Conservation (phyloP, 257 asterid genomes). For the Linaria vulgaris region DNA sequence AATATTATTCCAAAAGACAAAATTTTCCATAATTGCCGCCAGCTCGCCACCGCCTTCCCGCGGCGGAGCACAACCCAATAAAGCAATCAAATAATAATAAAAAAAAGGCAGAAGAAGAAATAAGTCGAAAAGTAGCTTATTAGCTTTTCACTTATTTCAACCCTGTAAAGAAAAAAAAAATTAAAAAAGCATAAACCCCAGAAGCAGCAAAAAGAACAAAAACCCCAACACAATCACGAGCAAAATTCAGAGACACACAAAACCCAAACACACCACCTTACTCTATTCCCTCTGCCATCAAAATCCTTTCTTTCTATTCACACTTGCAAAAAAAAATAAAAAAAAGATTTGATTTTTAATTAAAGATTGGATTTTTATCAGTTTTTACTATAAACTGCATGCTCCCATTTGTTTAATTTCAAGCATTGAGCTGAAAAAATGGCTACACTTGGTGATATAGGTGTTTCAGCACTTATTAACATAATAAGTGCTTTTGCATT, state of each 20-base stretch:
- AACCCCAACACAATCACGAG: background rate
- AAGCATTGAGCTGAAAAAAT: slow-evolving; percentile 26
- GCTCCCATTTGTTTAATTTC: background rate
- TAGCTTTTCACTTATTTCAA: slow-evolving; percentile 3
- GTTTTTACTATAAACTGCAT: too few species aligned
- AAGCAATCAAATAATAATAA: background rate
- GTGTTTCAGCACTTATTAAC: slow-evolving; percentile 73
- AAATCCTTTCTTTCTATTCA: background rate
- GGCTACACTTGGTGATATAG: slow-evolving; percentile 90
- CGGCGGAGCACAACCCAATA: slow-evolving; percentile 25
- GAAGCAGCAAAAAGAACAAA: slow-evolving; percentile 9
- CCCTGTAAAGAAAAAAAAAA: background rate
- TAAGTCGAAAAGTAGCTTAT: background rate
- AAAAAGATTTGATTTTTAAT: too few species aligned
- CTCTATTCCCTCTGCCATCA: slow-evolving; percentile 27
- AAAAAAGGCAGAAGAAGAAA: background rate
- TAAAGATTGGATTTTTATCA: too few species aligned
- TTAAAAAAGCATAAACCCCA: background rate
- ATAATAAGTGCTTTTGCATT: slow-evolving; percentile 70
- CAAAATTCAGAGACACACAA: background rate
- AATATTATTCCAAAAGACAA: too few species aligned
- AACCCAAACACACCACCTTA: slow-evolving; percentile 22
- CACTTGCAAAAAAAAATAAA: slow-evolving; percentile 14
- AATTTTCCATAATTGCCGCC: too few species aligned
- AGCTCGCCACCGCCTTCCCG: slow-evolving; percentile 22